phyloP scores from a whole-genome alignment of 2,329 filamentous ascomycete genomes.

The Nigrospora oryzae region DNA sequence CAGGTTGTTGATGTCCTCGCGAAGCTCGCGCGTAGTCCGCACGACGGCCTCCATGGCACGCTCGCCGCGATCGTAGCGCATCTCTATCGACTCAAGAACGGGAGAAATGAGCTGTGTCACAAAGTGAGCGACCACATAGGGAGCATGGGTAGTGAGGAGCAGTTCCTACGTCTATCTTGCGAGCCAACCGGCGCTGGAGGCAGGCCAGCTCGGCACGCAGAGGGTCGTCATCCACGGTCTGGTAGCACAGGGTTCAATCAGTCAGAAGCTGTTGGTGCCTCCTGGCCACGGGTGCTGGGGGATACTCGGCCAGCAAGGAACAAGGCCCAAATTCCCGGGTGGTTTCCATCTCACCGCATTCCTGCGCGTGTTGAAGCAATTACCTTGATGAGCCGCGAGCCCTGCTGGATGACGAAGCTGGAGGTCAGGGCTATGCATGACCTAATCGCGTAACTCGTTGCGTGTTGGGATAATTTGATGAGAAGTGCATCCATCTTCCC shows the following conservation, averaged over 20 bases:
- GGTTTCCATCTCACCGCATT: too few species aligned
- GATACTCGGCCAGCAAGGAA: slow-evolving; percentile 20
- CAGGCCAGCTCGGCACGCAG: slow-evolving; percentile 59
- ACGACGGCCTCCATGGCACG: slow-evolving; percentile 72
- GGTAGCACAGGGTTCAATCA: not conserved
- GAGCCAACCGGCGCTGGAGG: slow-evolving; percentile 68
- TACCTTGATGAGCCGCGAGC: slow-evolving; percentile 62
- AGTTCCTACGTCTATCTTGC: slow-evolving; percentile 66
- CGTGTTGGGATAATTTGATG: slow-evolving; percentile 51
- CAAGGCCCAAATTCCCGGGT: too few species aligned
- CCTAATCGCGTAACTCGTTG: slow-evolving; percentile 85
- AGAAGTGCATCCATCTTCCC: slow-evolving; percentile 60
- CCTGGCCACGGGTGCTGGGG: not conserved
- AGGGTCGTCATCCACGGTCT: slow-evolving; percentile 61
- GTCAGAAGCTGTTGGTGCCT: not conserved
- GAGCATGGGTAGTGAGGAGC: slow-evolving; percentile 2
- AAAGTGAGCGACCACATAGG: not conserved
- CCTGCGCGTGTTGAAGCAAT: not conserved
- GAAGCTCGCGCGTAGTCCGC: slow-evolving; percentile 70
- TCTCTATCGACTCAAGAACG: slow-evolving; percentile 25
- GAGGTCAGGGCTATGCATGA: slow-evolving; percentile 82
- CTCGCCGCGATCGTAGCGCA: slow-evolving; percentile 41
- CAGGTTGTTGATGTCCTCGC: slow-evolving; percentile 73
- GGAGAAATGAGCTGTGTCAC: slow-evolving; percentile 18
- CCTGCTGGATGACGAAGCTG: slow-evolving; percentile 76